phyloP scores from a whole-genome alignment of 2,329 filamentous ascomycete species.

The Aspergillus brasiliensis region DNA sequence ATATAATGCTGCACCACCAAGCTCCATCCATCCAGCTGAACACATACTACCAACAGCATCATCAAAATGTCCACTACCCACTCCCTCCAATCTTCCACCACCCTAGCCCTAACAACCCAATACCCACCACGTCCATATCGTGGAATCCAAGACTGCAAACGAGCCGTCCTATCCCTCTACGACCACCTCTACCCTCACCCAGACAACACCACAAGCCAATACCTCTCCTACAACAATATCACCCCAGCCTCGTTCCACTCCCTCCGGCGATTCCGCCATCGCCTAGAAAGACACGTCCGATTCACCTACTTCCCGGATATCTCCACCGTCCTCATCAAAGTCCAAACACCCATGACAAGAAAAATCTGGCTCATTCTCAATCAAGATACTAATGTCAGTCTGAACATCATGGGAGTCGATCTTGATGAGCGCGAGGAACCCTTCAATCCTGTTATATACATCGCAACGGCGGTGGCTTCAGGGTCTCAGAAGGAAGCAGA shows the following conservation, averaged over 20 bases:
- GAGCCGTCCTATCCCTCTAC: neutral
- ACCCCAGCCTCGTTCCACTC: too few relatives aligned
- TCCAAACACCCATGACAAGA: neutral
- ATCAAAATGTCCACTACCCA: neutral
- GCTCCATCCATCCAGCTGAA: too few relatives aligned
- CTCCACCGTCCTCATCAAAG: conserved; percentile 1
- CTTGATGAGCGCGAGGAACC: neutral
- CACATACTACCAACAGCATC: too few relatives aligned
- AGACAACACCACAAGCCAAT: neutral
- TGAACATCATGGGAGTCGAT: neutral
- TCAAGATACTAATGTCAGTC: neutral
- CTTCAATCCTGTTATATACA: neutral
- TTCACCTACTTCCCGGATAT: conserved; percentile 11
- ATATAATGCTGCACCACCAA: too few relatives aligned
- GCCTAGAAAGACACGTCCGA: neutral
- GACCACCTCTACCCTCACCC: neutral
- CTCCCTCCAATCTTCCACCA: neutral
- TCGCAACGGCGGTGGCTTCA: neutral
- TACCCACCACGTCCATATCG: neutral
- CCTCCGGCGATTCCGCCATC: too few relatives aligned
- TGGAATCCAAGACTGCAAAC: neutral
- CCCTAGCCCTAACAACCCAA: neutral
- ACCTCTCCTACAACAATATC: neutral
- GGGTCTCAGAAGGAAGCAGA: neutral
- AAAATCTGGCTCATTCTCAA: neutral